phyloP scores from a whole-genome alignment of 2,329 filamentous ascomycete genomes.

The Monosporascus sp. region DNA sequence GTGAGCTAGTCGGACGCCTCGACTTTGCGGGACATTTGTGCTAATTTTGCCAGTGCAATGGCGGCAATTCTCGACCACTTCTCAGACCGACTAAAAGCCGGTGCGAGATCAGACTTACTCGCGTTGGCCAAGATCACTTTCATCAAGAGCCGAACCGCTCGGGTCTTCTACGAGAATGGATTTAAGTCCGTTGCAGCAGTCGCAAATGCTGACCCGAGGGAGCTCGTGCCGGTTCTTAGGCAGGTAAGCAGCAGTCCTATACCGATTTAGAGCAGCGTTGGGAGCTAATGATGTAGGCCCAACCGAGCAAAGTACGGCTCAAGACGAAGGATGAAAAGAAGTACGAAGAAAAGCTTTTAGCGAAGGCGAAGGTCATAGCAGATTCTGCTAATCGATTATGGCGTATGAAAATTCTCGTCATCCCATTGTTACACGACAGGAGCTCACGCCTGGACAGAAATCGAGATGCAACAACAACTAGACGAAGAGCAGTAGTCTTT shows the following conservation, averaged over 20 bases:
- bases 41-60: slow-evolving; percentile 48
- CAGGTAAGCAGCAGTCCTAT: slow-evolving; percentile 42
- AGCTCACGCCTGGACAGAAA: slow-evolving; percentile 30
- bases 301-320: slow-evolving; percentile 58
- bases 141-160: slow-evolving; percentile 70
- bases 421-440: slow-evolving; percentile 1
- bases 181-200: slow-evolving; percentile 63
- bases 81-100: slow-evolving; percentile 66
- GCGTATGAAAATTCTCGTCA: slow-evolving; percentile 42
- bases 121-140: slow-evolving; percentile 67
- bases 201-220: slow-evolving; percentile 62
- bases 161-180: slow-evolving; percentile 71
- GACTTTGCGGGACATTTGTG: slow-evolving; percentile 1
- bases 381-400: slow-evolving; percentile 65
- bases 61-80: slow-evolving; percentile 70
- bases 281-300: slow-evolving; percentile 42
- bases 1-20: slow-evolving; percentile 28
- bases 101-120: slow-evolving; percentile 65
- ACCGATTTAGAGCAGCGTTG: slow-evolving; percentile 3
- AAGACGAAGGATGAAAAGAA: slow-evolving; percentile 53
- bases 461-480: slow-evolving; percentile 47
- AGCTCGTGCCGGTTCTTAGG: slow-evolving; percentile 66
- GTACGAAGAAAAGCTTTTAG: slow-evolving; percentile 57
- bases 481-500: slow-evolving; percentile 32
- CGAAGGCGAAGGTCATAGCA: slow-evolving; percentile 64